Evolutionary conservation across 2,329 filamentous ascomycete genomes (phyloP).

Genomic region (Claviceps purpurea): DNA sequence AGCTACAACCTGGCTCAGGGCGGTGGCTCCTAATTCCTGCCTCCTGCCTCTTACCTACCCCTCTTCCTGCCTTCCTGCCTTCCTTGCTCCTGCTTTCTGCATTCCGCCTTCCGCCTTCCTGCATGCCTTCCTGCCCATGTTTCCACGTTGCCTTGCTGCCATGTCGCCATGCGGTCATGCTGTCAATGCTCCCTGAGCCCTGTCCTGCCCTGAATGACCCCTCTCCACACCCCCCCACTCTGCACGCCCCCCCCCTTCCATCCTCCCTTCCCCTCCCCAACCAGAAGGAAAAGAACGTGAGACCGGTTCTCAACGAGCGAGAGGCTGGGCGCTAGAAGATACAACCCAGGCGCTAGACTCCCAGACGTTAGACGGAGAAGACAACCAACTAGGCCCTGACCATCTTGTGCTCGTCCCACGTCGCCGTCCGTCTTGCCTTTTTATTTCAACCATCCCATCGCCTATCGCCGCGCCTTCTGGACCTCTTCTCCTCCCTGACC

Average conservation of each 20-base stretch:
- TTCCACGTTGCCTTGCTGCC: background rate
- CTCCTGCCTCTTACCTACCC: background rate
- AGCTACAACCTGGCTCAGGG: background rate
- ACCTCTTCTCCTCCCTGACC: slow-evolving; percentile 12
- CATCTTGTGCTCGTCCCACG: slow-evolving; percentile 11
- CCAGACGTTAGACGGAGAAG: background rate
- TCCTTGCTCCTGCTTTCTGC: background rate
- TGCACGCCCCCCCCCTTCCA: background rate
- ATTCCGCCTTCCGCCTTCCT: background rate
- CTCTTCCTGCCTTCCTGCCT: background rate
- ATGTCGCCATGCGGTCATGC: slow-evolving; percentile 1
- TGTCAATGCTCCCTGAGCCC: background rate
- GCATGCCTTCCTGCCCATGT: slow-evolving; percentile 2
- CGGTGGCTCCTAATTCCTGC: background rate
- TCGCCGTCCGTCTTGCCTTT: slow-evolving; percentile 8
- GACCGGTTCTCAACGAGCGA: background rate
- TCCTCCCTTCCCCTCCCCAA: background rate
- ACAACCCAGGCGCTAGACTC: no score
- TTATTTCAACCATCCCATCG: slow-evolving; percentile 22
- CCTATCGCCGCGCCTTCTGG: slow-evolving; percentile 14
- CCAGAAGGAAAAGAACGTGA: slow-evolving; percentile 1
- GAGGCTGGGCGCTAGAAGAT: background rate
- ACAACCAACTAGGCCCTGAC: slow-evolving; percentile 6
- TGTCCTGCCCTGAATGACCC: background rate
- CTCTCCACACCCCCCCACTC: background rate